Conservation (phyloP, 768 basidiomycete genomes). For the Russula sp. region DNA sequence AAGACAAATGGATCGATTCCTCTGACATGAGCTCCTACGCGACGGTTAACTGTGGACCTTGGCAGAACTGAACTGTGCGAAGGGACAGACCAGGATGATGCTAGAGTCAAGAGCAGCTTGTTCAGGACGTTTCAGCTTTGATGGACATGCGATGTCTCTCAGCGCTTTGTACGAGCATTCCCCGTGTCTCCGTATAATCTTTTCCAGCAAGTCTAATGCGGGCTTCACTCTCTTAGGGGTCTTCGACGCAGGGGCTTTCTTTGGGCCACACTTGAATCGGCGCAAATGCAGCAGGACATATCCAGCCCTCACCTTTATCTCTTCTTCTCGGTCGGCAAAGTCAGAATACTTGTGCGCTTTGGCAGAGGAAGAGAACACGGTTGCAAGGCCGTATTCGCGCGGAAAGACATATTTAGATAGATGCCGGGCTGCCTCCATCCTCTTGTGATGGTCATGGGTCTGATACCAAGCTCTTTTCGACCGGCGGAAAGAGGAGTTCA, state of each 20-base stretch:
- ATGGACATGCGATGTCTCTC: constrained; percentile 62
- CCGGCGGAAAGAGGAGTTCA: constrained; percentile 41
- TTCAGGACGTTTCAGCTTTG: constrained; percentile 50
- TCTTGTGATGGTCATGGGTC: constrained; percentile 39
- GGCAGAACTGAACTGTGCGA: background rate
- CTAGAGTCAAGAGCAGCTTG: constrained; percentile 48
- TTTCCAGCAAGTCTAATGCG: constrained; percentile 48
- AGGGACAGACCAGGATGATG: constrained; percentile 50
- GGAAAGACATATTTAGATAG: constrained; percentile 84
- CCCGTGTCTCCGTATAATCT: constrained; percentile 58
- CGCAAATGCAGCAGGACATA: background rate
- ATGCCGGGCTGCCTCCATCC: constrained; percentile 49
- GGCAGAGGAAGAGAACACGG: constrained; percentile 41
- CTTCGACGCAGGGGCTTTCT: constrained; percentile 41
- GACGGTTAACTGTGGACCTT: background rate
- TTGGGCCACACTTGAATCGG: constrained; percentile 27
- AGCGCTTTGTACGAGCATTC: constrained; percentile 68
- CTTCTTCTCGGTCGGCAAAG: constrained; percentile 55
- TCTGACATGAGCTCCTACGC: constrained; percentile 73
- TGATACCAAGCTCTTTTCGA: constrained; percentile 29
- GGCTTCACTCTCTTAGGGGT: constrained; percentile 70
- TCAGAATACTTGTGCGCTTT: constrained; percentile 39
- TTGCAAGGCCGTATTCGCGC: constrained; percentile 63
- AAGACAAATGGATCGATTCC: constrained; percentile 46
- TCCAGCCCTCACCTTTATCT: constrained; percentile 52